Evolutionary conservation across 768 basidiomycete species (phyloP), one percentile per base, ranked within the genome.

Genomic region (Lentinula sp.): DNA sequence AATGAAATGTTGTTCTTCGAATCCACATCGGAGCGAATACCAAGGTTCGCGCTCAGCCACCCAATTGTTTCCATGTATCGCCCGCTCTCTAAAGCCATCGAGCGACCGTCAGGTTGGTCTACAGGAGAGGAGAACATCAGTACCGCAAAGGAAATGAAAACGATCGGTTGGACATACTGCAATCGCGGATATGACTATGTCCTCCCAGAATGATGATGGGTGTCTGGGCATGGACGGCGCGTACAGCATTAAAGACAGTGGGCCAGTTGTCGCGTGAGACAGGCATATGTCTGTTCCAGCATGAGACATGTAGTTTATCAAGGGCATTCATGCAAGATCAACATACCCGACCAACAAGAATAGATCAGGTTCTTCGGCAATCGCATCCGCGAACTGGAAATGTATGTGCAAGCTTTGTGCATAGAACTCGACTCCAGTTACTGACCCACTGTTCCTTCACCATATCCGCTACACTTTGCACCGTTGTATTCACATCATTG

Each of bases 61-160:
- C 87, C 93, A 58, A 95, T 76, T 9, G 94, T 97, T 74, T 97
- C 95, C 88, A 96, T 90, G 69, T 95, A 96, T 23, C 92, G 78
- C 16, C 95, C 90, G 64, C 91, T 88, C 67, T 93, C 90, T 62
- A 95, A 69, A 1, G 87, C 78, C 77, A 94, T 91, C 0, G 87
- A 86, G n/a, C 87, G 80, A 3, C 80, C 81, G 70, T 94, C 93
- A 21, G 85, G 74, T 70, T 86, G 85, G 23, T 81, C 84, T 85
- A 53, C 32, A 52, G 34, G 34, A 23, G 34, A 39, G 28, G 34
- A 39, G 18, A 39, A 21, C 15, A n/a, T 18, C 8, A 54, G 35
- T 21, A 39, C 16, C 34, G 2, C 4, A 34, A 5, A 6, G 16
- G 10, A 21, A 6, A 40, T 13, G n/a, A 4, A 10, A 35, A 23